Percentiles rank a stretch among this genome's conserved stretches.
These are phyloP conservation scores for Curvularia hawaiiensis DNA, from an alignment of 2,329 filamentous ascomycete species.

Conservation along the genomic window DNA sequence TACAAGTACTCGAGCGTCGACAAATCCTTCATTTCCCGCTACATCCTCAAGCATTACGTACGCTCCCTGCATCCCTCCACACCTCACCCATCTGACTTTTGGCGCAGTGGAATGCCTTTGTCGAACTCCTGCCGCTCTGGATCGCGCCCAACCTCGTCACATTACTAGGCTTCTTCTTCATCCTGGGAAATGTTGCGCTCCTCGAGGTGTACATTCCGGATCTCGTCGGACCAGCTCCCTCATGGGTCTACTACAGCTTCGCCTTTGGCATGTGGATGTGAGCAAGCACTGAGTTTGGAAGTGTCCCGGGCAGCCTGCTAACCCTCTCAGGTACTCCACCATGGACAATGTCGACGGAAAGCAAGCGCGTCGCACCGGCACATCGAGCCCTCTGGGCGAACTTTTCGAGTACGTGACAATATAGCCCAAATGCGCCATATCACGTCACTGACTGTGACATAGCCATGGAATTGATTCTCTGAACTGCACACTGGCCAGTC, in stretches of 20 bases:
- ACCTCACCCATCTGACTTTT: slow-evolving; percentile 27
- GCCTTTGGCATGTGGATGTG: slow-evolving; percentile 95
- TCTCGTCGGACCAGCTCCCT: slow-evolving; percentile 82
- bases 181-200: slow-evolving; percentile 78
- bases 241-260: slow-evolving; percentile 96
- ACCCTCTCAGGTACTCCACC: slow-evolving; percentile 72
- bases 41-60: slow-evolving; percentile 96
- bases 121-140: slow-evolving; percentile 92
- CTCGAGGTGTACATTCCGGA: slow-evolving; percentile 86
- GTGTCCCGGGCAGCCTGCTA: slow-evolving; percentile 13
- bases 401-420: slow-evolving; percentile 75
- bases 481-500: slow-evolving; percentile 91
- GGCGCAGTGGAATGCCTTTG: slow-evolving; percentile 91
- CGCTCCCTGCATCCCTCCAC: slow-evolving; percentile 44
- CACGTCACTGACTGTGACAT: slow-evolving; percentile 27
- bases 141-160: slow-evolving; percentile 98
- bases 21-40: slow-evolving; percentile 90
- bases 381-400: slow-evolving; percentile 92
- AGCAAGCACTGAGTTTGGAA: slow-evolving; percentile 14
- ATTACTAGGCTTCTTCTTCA: slow-evolving; percentile 91
- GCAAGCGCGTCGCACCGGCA: slow-evolving; percentile 92
- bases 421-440: slow-evolving; percentile 32
- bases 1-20: slow-evolving; percentile 99
- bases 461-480: slow-evolving; percentile 95
- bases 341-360: slow-evolving; percentile 99